Evolutionary conservation across 306 rosid genomes (phyloP), one percentile per base, ranked within the genome.

Genomic region (Lathyrus sativus): DNA sequence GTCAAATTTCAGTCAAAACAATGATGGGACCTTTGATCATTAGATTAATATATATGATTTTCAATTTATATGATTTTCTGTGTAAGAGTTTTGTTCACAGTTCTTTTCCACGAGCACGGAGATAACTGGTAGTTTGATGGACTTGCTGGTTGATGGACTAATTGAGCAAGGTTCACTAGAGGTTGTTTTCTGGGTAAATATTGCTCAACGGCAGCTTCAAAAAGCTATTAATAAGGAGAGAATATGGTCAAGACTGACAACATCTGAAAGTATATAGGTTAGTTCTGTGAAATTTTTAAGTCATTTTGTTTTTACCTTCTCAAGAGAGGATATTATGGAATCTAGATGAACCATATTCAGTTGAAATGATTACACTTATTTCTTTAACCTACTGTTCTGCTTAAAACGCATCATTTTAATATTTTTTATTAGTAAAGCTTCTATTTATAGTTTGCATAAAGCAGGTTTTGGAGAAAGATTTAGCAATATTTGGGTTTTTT

Each of bases 251-350:
- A 83, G 95, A 71, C 76, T 93, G 49, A 93, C 97, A 73, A 90
- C 99, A 66, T 88, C 95, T 48, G 99, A 93, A 90, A 90, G 97
- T 76, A 93, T 92, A 46, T 96, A 89, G 98, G 98, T 89, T 38
- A 71, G 90, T 74, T 67, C 55, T 60, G 58, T 51, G 65, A 56
- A 62, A 48, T 67, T 68, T 72, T 59, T 38, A 19, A 70, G 70
- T 41, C 65, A 59, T 44, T 65, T 61, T 66, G 74, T 71, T 65
- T 81, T 78, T 72, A 48, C 33, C 50, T 64, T 73, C 62, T 63
- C 35, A 74, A 69, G 68, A 42, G 61, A 22, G 53, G 33, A 66
- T 62, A 57, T 42, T 63, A 60, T 61, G 8, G 38, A 33, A 76
- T 73, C 50, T 65, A 49, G 49, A 31, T 54, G 45, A 55, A 54